A percentile compares a stretch with the other conserved stretches of the same genome.
Evolutionary conservation across 2,329 filamentous ascomycete species (phyloP).

Genomic region (Furcasterigmium sp.): DNA sequence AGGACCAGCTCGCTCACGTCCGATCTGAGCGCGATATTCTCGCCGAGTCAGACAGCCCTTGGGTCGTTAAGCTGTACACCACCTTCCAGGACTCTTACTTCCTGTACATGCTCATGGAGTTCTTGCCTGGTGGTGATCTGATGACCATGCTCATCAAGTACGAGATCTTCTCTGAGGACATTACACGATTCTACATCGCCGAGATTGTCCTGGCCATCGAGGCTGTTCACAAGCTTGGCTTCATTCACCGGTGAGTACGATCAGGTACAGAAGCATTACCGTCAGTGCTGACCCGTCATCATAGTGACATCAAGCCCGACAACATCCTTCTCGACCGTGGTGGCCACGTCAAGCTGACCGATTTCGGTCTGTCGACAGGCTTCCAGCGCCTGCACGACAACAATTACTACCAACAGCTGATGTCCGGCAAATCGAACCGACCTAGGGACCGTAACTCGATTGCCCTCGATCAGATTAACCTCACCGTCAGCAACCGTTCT

Average conservation of each 20-base stretch:
- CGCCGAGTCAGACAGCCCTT: constrained; percentile 97
- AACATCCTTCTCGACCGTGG: constrained; percentile 95
- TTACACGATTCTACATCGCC: constrained; percentile 98
- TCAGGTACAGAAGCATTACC: constrained; percentile 10
- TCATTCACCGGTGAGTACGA: constrained; percentile 82
- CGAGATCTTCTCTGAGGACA: constrained; percentile 98
- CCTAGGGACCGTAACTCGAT: constrained; percentile 86
- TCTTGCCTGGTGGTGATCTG: constrained; percentile 92
- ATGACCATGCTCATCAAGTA: constrained; percentile 99
- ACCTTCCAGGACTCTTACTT: constrained; percentile 97
- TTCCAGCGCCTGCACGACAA: constrained; percentile 98
- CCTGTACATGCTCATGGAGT: constrained; percentile 99
- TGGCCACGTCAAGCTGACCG: constrained; percentile 95
- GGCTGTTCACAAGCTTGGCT: constrained; percentile 94
- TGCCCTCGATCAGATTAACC: constrained; percentile 93
- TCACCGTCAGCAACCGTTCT: constrained; percentile 94
- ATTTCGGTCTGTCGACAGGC: constrained; percentile 95
- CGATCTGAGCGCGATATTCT: constrained; percentile 96
- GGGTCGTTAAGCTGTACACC: constrained; percentile 97
- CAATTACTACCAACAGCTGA: constrained; percentile 94
- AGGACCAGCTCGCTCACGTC: constrained; percentile 95
- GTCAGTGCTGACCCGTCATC: constrained; percentile 1
- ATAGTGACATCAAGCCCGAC: constrained; percentile 96
- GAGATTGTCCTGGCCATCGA: constrained; percentile 98
- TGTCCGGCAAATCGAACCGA: constrained; percentile 71